These are phyloP conservation scores for Ophiostoma novo-ulmi DNA, from an alignment of 2,329 filamentous ascomycete species.

Conservation along the genomic window DNA sequence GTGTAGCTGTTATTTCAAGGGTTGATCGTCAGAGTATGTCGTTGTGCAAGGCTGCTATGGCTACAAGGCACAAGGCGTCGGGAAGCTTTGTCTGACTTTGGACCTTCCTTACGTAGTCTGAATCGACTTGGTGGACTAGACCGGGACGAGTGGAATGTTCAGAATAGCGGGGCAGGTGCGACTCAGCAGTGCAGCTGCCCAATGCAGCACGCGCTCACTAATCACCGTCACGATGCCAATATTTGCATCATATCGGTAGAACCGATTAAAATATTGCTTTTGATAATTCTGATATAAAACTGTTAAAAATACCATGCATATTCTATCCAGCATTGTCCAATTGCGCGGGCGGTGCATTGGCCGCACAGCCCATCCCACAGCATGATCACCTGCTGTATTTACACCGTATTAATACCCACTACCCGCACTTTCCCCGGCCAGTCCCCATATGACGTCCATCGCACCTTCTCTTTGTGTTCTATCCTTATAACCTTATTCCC, in stretches of 20 bases:
- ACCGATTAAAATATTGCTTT: background rate
- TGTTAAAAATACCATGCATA: background rate
- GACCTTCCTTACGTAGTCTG: slow-evolving; percentile 9
- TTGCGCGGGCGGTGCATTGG: background rate
- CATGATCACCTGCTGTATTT: slow-evolving; percentile 8
- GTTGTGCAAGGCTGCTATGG: background rate
- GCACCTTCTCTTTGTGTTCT: slow-evolving; percentile 12
- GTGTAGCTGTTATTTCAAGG: background rate
- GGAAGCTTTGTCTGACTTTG: background rate
- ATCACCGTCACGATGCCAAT: background rate
- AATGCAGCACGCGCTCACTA: slow-evolving; percentile 7
- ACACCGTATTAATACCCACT: slow-evolving; percentile 1
- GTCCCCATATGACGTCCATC: slow-evolving; percentile 19
- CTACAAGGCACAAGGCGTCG: background rate
- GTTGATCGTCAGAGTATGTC: background rate
- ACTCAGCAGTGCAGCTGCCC: background rate
- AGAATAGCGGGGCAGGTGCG: slow-evolving; percentile 23
- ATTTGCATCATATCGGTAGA: background rate
- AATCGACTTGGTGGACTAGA: slow-evolving; percentile 12
- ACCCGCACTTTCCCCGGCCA: slow-evolving; percentile 2
- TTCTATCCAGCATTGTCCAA: background rate
- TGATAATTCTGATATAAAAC: too few relatives aligned
- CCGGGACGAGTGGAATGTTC: background rate
- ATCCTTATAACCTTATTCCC: slow-evolving; percentile 11
- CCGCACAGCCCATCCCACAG: background rate